Conservation (phyloP, 768 basidiomycete genomes). For the Grammothele lineata region DNA sequence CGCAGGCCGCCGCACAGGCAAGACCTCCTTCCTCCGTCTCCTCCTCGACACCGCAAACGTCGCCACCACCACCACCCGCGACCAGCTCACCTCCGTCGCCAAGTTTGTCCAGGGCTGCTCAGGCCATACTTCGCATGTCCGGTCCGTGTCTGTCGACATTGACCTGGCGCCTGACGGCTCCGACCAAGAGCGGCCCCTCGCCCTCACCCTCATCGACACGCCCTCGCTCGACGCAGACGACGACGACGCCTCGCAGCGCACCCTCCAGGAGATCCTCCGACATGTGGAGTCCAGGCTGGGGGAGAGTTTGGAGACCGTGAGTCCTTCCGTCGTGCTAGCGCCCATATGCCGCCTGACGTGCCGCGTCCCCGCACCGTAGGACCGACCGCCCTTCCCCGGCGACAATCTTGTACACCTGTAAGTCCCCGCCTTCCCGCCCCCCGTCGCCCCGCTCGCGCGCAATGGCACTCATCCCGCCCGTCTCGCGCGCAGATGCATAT, state of each 20-base stretch:
- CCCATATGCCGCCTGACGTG: constrained; percentile 14
- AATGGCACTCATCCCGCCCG: background rate
- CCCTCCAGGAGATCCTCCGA: constrained; percentile 62
- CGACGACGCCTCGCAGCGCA: constrained; percentile 57
- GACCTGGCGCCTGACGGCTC: constrained; percentile 49
- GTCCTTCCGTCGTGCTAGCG: constrained; percentile 31
- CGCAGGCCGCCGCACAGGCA: constrained; percentile 78
- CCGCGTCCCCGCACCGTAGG: constrained; percentile 39
- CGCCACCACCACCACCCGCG: constrained; percentile 56
- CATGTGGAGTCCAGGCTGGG: constrained; percentile 70
- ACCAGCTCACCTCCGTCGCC: constrained; percentile 76
- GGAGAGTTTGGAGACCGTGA: constrained; percentile 75
- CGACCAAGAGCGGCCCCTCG: constrained; percentile 44
- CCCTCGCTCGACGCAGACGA: constrained; percentile 76
- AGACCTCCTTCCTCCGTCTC: constrained; percentile 83
- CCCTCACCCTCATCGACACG: constrained; percentile 75
- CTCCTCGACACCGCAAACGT: constrained; percentile 78
- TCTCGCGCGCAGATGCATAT: constrained; percentile 60
- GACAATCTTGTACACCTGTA: constrained; percentile 83
- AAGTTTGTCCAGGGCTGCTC: constrained; percentile 77
- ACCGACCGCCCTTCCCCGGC: constrained; percentile 63
- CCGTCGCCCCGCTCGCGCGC: constrained; percentile 11
- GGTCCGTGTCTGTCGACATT: constrained; percentile 69
- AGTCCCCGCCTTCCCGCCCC: constrained; percentile 23
- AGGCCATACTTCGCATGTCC: constrained; percentile 69